phyloP scores from a whole-genome alignment of 148 eudicot species.

The Cornus suecica region DNA sequence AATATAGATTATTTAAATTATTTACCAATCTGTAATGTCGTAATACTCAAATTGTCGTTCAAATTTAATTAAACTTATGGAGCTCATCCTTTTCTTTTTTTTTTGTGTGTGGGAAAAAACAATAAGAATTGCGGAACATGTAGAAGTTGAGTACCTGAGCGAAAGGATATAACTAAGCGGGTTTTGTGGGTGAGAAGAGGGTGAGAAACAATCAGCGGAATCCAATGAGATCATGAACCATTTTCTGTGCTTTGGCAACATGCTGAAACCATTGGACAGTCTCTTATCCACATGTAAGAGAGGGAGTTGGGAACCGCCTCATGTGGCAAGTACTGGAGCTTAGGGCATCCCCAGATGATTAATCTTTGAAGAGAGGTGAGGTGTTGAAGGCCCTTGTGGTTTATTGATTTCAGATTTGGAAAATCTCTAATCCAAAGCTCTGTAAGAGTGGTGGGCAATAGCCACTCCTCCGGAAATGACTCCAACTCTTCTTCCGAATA shows the following conservation, averaged over 20 bases:
- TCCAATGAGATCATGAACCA: neutral
- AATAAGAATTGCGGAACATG: too few species aligned
- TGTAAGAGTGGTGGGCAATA: neutral
- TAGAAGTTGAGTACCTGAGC: too few species aligned
- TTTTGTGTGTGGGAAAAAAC: too few species aligned
- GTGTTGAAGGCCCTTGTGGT: slow-evolving; percentile 4
- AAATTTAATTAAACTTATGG: too few species aligned
- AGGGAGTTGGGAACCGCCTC: neutral
- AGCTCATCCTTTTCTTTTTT: too few species aligned
- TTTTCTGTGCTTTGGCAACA: too few species aligned
- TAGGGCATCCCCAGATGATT: neutral
- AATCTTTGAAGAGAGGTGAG: neutral
- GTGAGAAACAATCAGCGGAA: too few species aligned
- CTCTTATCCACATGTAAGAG: neutral
- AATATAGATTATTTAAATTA: too few species aligned
- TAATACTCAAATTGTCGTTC: too few species aligned
- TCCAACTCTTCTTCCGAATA: neutral
- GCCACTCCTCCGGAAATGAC: slow-evolving; percentile 1
- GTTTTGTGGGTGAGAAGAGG: too few species aligned
- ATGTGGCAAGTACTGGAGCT: neutral
- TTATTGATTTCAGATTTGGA: neutral
- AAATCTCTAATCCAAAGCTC: neutral
- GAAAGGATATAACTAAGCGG: too few species aligned
- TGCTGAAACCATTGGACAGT: neutral
- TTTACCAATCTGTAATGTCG: too few species aligned